Evolutionary conservation across 148 eudicot genomes (phyloP), one percentile per base, ranked within the genome.

Genomic region (Camellia sinensis): DNA sequence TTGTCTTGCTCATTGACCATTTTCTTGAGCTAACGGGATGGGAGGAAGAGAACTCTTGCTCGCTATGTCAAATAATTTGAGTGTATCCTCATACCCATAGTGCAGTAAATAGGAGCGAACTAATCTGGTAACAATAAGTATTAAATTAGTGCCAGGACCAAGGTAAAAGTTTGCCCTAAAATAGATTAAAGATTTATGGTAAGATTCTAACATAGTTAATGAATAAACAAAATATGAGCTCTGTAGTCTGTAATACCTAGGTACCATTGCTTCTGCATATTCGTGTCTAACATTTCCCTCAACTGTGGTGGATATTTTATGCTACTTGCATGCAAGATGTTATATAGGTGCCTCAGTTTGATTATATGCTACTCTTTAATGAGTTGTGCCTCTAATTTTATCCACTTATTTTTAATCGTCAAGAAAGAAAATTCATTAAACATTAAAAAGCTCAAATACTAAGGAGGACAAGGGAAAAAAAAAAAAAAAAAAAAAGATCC

Each of bases 51-150:
- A 86, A 86, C 77, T 87, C 86, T 81, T 83, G 80, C 85, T 87
- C 50, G 94, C 99, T 81, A 74, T 76, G 78, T 95, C 97, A 84
- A 95, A 87, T 50, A 87, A 83, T 71, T 88, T 74, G 65, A 95
- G 90, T 19, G 99, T 93, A 71, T 91, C 99, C 82, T 91, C 95
- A 77, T 91, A 95, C 63, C 99, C 99, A 88, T 95, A 93, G 78
- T 95, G 98, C 52, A 91, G 91, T 81, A 95, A 88, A 85, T 95
- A 95, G 62, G 97, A 88, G 43, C 95, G 92, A 62, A 95, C 94
- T 73, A 95, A 79, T 75, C 99, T 95, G 94, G 73, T 74, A 82
- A 82, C 60, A 83, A 82, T 41, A 85, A 52, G 19, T 41, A 61
- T 13, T 40, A 67, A 41, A 4, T 78, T 48, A 78, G 41, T 76